Evolutionary conservation across 2,329 filamentous ascomycete genomes (phyloP), one percentile per base, ranked within the genome.

Genomic region (Penicillium sp.): DNA sequence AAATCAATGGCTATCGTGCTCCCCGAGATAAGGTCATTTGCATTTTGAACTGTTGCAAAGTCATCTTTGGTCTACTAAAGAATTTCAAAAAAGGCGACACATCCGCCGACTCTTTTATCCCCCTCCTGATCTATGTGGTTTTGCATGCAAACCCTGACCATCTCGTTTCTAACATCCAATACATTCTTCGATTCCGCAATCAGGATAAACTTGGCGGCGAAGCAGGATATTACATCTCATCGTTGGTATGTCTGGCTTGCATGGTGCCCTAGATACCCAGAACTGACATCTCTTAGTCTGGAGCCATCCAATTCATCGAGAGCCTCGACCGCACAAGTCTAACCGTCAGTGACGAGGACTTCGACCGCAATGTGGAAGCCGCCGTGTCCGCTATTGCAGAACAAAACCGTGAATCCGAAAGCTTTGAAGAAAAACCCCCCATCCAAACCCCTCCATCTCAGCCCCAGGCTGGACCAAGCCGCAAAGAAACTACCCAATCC

Each of bases 21-120:
- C 94, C 94, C 4, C 82, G 94, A 65, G 94, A 99, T 78, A 99
- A 99, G 75, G 94, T 99, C 53, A 97, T 99, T 47, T 99, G 94
- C 73, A 91, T 97, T 43, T 78, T 99, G 53, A 99, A 99, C 75
- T 97, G 92, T 77, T 99, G 94, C 84, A 99, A 99, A 76, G 95
- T 99, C 60, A 97, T 99, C 61, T 97, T 99, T 74, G 94, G 89
- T 17, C 85, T 96, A 46, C 79, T 99, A 50, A 92, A 93, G 63
- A 95, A 97, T 70, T 87, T 90, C 50, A 95, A 96, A 74, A 89
- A 88, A 53, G 73, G 71, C 1, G 94, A 99, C 71, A 93, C 92
- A 22, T 97, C 93, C 1, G 94, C 94, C 12, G 94, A 99, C 75
- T 91, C 93, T 0, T 99, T 99, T 66, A 91, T 97, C 77, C 89